A percentile compares a stretch with the other conserved stretches of the same genome.
Conservation (phyloP, 2,329 filamentous ascomycete species). For the Cladophialophora chaetospira region DNA sequence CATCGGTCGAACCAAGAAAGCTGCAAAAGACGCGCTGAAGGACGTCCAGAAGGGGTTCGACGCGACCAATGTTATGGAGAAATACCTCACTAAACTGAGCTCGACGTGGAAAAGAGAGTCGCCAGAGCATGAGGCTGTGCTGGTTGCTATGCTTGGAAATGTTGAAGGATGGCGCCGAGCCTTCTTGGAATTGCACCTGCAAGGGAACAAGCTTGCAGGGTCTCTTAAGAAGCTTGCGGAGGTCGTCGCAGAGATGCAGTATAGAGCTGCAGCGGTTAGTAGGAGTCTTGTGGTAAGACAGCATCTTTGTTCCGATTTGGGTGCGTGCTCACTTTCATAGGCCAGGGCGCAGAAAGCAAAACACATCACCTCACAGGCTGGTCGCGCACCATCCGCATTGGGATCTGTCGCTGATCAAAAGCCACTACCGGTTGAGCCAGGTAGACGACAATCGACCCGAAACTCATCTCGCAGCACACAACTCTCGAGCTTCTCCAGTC, state of each 20-base stretch:
- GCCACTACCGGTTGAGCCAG: constrained; percentile 24
- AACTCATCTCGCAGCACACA: constrained; percentile 27
- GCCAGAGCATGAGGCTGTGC: constrained; percentile 69
- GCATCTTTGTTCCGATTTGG: background rate
- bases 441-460: constrained; percentile 12
- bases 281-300: constrained; percentile 43
- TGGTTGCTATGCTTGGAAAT: constrained; percentile 88
- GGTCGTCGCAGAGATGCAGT: constrained; percentile 83
- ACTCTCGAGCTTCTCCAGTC: constrained; percentile 15
- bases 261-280: constrained; percentile 79
- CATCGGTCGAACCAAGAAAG: constrained; percentile 72
- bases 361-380: constrained; percentile 19
- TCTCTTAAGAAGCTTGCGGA: constrained; percentile 71
- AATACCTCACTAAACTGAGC: constrained; percentile 70
- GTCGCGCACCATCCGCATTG: constrained; percentile 11
- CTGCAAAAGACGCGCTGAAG: constrained; percentile 74
- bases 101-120: constrained; percentile 61
- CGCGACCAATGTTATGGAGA: constrained; percentile 73
- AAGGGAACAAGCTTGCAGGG: constrained; percentile 69
- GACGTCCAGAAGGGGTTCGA: constrained; percentile 78
- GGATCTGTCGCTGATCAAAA: constrained; percentile 17
- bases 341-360: constrained; percentile 17
- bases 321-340: constrained; percentile 17
- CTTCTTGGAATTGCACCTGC: constrained; percentile 73
- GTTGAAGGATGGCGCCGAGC: constrained; percentile 86